Percentiles rank a stretch among this genome's conserved stretches.
These are phyloP conservation scores for Phytopythium chamaehyphon DNA, from an alignment of 352 stramenopile genomes.

Conservation along the genomic window DNA sequence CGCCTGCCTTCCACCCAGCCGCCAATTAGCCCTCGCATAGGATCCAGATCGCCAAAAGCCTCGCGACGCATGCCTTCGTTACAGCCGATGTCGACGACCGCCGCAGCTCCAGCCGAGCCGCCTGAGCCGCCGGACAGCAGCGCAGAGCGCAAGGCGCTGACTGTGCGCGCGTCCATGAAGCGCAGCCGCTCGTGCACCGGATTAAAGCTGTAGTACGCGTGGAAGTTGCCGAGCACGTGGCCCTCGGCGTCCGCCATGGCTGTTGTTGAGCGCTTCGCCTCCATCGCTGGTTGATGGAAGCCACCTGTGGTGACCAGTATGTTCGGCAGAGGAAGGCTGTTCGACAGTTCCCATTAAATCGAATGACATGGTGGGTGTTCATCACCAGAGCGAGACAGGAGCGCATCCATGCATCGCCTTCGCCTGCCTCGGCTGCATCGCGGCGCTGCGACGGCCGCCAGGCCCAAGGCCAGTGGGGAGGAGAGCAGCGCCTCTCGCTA, in stretches of 20 bases:
- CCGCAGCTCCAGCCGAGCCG: constrained; percentile 17
- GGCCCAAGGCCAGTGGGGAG: constrained; percentile 3
- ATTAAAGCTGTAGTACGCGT: constrained; percentile 86
- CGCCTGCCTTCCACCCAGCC: constrained; percentile 13
- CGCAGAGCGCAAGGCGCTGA: constrained; percentile 32
- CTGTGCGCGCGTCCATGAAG: constrained; percentile 55
- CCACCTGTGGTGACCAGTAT: too few relatives aligned
- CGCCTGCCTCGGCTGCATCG: constrained; percentile 15
- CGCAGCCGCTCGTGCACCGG: constrained; percentile 63
- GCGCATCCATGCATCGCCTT: constrained; percentile 2
- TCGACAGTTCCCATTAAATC: too few relatives aligned
- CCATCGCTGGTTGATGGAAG: too few relatives aligned
- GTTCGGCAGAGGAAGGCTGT: too few relatives aligned
- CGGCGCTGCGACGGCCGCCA: constrained; percentile 2
- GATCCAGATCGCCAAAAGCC: too few relatives aligned
- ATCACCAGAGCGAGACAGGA: too few relatives aligned
- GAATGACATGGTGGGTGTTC: too few relatives aligned
- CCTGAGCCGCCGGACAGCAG: constrained; percentile 25
- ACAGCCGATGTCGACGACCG: constrained; percentile 74
- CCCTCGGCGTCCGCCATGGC: constrained; percentile 46
- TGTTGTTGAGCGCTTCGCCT: neutral
- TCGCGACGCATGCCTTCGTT: constrained; percentile 51
- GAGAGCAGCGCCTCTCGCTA: constrained; percentile 79
- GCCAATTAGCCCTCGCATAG: too few relatives aligned
- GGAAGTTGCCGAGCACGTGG: constrained; percentile 81